Evolutionary conservation across 2,329 filamentous ascomycete species (phyloP), one percentile per base, ranked within the genome.

Genomic region (Clathrospora elynae): DNA sequence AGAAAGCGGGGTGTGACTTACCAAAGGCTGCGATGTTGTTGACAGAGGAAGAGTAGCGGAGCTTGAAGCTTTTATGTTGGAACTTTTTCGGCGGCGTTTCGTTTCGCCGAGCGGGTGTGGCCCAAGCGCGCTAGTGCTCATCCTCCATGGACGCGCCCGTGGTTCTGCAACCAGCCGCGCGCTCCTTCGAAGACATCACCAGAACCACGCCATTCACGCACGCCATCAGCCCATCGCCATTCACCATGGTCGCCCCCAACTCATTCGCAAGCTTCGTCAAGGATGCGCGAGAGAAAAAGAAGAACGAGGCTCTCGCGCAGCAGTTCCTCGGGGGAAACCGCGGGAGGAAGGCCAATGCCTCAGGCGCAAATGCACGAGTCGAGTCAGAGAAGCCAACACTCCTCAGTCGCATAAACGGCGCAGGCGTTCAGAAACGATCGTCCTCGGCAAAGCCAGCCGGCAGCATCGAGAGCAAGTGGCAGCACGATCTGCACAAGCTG

Each of bases 391-490:
- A 83, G 59, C 82, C 82, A 3, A 57, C 56, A 9, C 79, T 90
- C 35, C 82, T 87, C 41, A 87, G 84, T 70, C 81, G 87, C 67
- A 83, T 87, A 45, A 87, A 87, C 60, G 90, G 90, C 4, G 58
- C 58, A 5, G 87, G 87, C 25, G 77, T 90, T 35, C 83, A 81
- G 61, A 90, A 90, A 81, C 72, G 72, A 37, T 72, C 73, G 10
- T 62, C 63, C 20, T 63, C 67, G 40, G 71, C 73, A 52, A 67
- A 62, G 19, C 72, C 75, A 19, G 51, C 73, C 10, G 78, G 80
- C 50, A 80, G 83, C 64, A 78, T 87, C 65, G 77, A 86, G 55
- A 78, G 79, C 53, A 83, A 86, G 69, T 88, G 85, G 85, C 84
- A 82, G 7, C 85, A 88, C 65, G 85, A 88, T 56, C 76, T 88